Evolutionary conservation across 306 rosid genomes (phyloP).

Genomic region (Styphnolobium japonicum): DNA sequence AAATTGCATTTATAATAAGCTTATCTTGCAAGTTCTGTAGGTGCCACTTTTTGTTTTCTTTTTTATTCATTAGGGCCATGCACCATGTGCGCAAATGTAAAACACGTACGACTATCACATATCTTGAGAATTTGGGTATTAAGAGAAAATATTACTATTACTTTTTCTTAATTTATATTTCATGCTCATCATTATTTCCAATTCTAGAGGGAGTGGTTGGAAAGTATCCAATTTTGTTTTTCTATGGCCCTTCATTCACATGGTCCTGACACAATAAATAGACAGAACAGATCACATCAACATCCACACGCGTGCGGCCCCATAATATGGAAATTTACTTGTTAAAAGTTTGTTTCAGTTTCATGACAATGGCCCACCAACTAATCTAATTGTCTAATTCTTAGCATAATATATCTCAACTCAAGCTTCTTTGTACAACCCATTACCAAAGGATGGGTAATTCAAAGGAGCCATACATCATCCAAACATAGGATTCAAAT

Average conservation of each 20-base stretch:
- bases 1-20: too few relatives aligned
- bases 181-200: background rate
- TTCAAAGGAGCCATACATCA: background rate
- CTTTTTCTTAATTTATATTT: background rate
- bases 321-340: background rate
- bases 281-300: background rate
- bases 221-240: background rate
- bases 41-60: too few relatives aligned
- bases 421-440: background rate
- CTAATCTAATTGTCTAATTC: background rate
- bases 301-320: background rate
- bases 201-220: background rate
- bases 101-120: too few relatives aligned
- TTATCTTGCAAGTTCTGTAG: too few relatives aligned
- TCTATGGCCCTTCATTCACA: constrained; percentile 15
- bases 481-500: background rate
- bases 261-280: background rate
- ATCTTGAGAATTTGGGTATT: background rate
- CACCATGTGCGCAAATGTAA: too few relatives aligned
- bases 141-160: background rate
- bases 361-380: background rate
- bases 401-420: background rate
- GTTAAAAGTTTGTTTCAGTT: background rate
- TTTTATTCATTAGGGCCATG: too few relatives aligned
- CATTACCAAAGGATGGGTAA: background rate